phyloP scores from a whole-genome alignment of 257 asterid genomes.

The Fraxinus anomala region DNA sequence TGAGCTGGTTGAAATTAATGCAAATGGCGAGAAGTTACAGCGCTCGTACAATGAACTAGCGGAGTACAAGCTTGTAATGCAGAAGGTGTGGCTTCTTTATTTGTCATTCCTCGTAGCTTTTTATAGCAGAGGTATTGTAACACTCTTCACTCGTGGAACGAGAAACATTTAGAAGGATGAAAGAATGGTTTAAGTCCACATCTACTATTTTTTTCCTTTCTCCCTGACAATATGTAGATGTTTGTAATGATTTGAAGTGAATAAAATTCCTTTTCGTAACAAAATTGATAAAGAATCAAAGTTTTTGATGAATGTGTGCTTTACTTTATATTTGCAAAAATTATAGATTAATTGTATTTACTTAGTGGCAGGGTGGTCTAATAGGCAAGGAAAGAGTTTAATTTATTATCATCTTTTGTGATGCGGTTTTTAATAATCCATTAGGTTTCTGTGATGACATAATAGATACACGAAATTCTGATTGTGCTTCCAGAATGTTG shows the following conservation, averaged over 20 bases:
- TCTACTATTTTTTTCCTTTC: background rate
- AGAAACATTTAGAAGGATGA: background rate
- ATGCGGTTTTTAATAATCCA: background rate
- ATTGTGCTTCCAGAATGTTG: background rate
- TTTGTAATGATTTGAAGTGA: background rate
- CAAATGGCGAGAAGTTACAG: slow-evolving; percentile 73
- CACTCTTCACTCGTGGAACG: background rate
- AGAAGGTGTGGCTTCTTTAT: slow-evolving; percentile 47
- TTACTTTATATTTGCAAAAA: background rate
- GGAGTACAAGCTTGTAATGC: slow-evolving; percentile 81
- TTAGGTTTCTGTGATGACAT: background rate
- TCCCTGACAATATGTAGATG: slow-evolving; percentile 9
- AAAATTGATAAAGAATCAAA: background rate
- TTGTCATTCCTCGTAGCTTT: slow-evolving; percentile 19
- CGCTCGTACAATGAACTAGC: slow-evolving; percentile 81
- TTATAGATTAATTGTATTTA: background rate
- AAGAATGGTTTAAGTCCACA: background rate
- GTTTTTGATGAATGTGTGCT: background rate
- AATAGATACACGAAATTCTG: background rate
- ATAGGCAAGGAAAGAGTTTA: background rate
- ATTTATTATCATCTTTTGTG: background rate
- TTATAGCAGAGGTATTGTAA: background rate
- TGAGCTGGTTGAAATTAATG: slow-evolving; percentile 80
- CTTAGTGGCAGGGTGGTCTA: background rate
- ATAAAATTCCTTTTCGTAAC: background rate